Base-by-base conservation (phyloP, 176 grass and related monocot species). In the Luzula sylvatica region DNA sequence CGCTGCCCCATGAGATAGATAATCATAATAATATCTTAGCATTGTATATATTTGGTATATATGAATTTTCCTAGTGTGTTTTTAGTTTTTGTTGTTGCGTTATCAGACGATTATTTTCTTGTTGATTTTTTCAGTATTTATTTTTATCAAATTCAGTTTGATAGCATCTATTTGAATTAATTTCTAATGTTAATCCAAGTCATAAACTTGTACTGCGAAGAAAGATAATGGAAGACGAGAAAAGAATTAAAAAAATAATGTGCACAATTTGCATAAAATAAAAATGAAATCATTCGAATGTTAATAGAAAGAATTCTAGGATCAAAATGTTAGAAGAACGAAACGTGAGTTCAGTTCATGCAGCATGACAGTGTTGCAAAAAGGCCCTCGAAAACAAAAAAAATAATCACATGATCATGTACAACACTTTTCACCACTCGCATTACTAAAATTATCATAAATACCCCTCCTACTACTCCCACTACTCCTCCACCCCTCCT, bases 381-480 rank as follows among this genome's bases (percentile, higher is more conserved):
- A n/a, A 49, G 42, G 60, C 24, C 43, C 1, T 64, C 42, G 20
- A 64, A 64, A 35, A 35, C 5, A 35, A 35, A 35, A 64, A 23
- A 49, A 49, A 64, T 64, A 64, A 64, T 64, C 60, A 64, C 60
- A 64, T 50, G 26, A 49, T 45, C 60, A 64, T 64, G 60, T 64
- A 64, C 60, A 64, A 64, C 60, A 64, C 4, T 46, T 47, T 42
- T 47, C 41, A 26, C 16, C 58, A 64, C 25, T 49, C 47, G 39
- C 41, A 25, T 39, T 47, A 24, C 60, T 29, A 39, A 50, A 64
- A 42, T 64, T 64, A 64, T 47, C 27, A 64, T 50, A 64, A 35
- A 64, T 64, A 64, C 44, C 60, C 57, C 45, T 43, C 57, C 15
- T 35, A 24, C 39, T 64, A 46, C 42, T 30, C 20, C 30, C 1